Conservation (phyloP, 371 early-diverging fungal genomes). For the Saksenaea oblongispora region DNA sequence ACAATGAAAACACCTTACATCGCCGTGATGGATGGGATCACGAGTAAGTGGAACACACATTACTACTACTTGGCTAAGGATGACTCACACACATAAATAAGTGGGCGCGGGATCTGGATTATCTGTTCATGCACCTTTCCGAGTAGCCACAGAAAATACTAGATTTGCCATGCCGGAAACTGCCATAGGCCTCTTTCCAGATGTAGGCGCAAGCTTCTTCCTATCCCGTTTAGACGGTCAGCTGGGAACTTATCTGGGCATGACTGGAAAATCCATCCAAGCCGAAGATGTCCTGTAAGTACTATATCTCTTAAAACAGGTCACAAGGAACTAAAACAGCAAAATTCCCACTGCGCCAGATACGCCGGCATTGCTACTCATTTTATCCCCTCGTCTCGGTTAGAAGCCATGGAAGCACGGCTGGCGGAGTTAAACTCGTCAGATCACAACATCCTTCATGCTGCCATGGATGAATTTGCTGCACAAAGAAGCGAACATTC, state of each 20-base stretch:
- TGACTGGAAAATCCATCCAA: constrained; percentile 79
- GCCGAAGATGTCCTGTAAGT: constrained; percentile 85
- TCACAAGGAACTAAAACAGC: no score
- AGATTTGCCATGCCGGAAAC: constrained; percentile 95
- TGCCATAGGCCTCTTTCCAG: constrained; percentile 91
- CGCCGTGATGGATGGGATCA: constrained; percentile 85
- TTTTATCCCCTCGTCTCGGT: constrained; percentile 78
- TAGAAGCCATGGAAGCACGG: constrained; percentile 71
- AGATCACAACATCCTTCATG: constrained; percentile 75
- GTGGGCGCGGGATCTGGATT: constrained; percentile 97
- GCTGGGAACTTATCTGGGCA: constrained; percentile 85
- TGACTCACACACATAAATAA: constrained; percentile 19
- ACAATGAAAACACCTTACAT: constrained; percentile 83
- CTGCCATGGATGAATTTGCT: constrained; percentile 84
- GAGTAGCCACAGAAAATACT: constrained; percentile 94
- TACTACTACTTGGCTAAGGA: neutral
- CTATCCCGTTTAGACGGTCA: constrained; percentile 90
- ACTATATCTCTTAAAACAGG: neutral
- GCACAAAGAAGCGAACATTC: constrained; percentile 19
- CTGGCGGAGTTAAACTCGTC: constrained; percentile 70
- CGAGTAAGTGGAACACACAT: constrained; percentile 55
- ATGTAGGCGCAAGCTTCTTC: constrained; percentile 94
- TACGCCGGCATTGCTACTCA: constrained; percentile 89
- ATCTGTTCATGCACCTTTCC: constrained; percentile 89
- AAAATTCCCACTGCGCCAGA: constrained; percentile 27